phyloP scores from a whole-genome alignment of 805 yeast species.

The Saccharomycopsis synnaedendra region DNA sequence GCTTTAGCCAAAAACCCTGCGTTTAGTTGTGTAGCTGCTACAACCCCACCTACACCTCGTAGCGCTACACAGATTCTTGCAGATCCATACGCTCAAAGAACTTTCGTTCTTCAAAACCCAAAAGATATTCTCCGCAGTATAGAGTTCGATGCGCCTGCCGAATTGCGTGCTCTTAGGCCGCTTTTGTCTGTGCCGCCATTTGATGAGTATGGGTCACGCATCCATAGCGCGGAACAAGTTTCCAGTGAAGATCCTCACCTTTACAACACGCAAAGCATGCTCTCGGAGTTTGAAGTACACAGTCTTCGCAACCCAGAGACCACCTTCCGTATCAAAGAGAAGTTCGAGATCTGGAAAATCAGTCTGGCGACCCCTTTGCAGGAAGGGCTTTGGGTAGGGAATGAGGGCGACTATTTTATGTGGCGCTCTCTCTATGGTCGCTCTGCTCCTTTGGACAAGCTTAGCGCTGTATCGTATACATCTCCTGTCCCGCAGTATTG shows the following conservation, averaged over 20 bases:
- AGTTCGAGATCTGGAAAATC: conserved; percentile 75
- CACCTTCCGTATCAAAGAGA: conserved; percentile 61
- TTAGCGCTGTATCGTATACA: not conserved
- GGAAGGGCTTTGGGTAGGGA: conserved; percentile 68
- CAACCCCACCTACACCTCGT: not conserved
- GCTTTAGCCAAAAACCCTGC: not conserved
- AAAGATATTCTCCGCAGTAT: conserved; percentile 13
- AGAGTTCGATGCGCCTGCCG: too few species aligned
- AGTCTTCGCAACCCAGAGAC: conserved; percentile 19
- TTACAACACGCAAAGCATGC: not conserved
- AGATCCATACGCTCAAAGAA: conserved; percentile 9
- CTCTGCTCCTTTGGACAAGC: not conserved
- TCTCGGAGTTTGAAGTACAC: not conserved
- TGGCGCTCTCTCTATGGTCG: conserved; percentile 16
- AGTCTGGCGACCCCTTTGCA: conserved; percentile 42
- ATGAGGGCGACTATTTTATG: conserved; percentile 56
- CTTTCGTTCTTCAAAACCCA: conserved; percentile 17
- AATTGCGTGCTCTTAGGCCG: too few species aligned
- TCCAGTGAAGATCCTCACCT: too few species aligned
- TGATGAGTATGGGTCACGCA: too few species aligned
- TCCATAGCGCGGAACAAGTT: too few species aligned
- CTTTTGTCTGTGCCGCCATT: too few species aligned
- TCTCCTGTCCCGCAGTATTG: conserved; percentile 10
- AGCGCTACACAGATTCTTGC: not conserved
- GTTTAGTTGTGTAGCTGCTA: not conserved